Evolutionary conservation across 129 eudicot genomes (phyloP).

Genomic region (Erigeron canadensis): DNA sequence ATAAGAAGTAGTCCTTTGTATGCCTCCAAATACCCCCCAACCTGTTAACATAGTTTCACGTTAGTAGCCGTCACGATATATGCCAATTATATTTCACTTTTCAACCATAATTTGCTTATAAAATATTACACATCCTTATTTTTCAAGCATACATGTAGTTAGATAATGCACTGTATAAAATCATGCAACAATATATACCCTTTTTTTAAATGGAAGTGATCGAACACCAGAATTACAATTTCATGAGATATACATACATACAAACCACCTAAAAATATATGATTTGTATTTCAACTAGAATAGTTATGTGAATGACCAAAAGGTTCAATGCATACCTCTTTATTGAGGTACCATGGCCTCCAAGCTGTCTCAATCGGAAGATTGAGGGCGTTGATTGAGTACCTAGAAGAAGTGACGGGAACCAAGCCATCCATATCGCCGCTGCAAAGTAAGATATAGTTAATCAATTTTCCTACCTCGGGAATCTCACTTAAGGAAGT

Average conservation of each 20-base stretch:
- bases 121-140: not conserved
- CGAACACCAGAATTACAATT: no score
- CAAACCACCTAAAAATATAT: no score
- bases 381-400: conserved; percentile 41
- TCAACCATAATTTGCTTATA: not conserved
- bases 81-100: not conserved
- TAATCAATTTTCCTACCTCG: not conserved
- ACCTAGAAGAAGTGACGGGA: conserved; percentile 52
- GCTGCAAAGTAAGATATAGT: conserved; percentile 26
- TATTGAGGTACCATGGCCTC: conserved; percentile 55
- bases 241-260: no score
- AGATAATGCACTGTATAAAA: not conserved
- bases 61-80: not conserved
- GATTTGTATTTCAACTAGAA: not conserved
- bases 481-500: not conserved
- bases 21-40: conserved; percentile 48
- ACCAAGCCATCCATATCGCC: conserved; percentile 50
- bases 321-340: conserved; percentile 38
- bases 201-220: no score
- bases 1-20: conserved; percentile 42
- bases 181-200: no score
- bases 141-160: not conserved
- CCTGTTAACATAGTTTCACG: conserved; percentile 29
- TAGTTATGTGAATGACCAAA: conserved; percentile 4
- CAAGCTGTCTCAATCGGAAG: conserved; percentile 44